Evolutionary conservation across 331 rosid genomes (phyloP), one percentile per base, ranked within the genome.

Genomic region (Malus hybrid): DNA sequence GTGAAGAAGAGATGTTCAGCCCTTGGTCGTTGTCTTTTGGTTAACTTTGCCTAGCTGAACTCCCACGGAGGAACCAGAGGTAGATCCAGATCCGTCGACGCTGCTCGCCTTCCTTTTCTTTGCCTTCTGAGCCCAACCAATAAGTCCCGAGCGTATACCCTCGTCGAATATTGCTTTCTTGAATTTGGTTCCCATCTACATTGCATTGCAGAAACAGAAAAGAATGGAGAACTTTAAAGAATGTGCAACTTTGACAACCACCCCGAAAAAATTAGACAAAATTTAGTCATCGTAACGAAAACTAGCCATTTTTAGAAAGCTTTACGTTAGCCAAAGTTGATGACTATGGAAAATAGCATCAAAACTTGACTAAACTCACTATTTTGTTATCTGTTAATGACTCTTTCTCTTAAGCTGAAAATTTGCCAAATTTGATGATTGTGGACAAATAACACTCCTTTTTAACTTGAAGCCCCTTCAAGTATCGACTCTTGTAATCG

Each of bases 111-210:
- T 80, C 60, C 55, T 79, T 24, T 39, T 63, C 80, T 73, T 84
- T 22, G 61, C 86, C 24, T 53, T 72, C 36, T 72, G 78, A 56
- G 85, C 83, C 90, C 86, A 86, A 34, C 77, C 86, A 74, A 75
- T 76, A 6, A 84, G 80, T 5, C 89, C 84, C 9, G 20, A 81
- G 70, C 84, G 87, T 65, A 86, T 62, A 29, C 70, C 80, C 18
- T 81, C 87, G 2, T 79, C 74, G 18, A 87, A 87, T 50, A 87
- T 87, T 5, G 77, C 77, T 76, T 68, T 84, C 84, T 87, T 87
- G 73, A 74, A 84, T 12, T 87, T 70, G 70, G 63, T 82, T 75
- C 90, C 88, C 90, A 87, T 87, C 90, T 87, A 8, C 75, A 73
- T 36, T 56, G 24, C 73, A 63, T 71, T 26, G 52, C 28, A 36